Percentiles rank a stretch among this genome's conserved stretches.
These are phyloP conservation scores for Paragyromitra xinjiangensis DNA, from an alignment of 495 filamentous ascomycete species.

Conservation along the genomic window DNA sequence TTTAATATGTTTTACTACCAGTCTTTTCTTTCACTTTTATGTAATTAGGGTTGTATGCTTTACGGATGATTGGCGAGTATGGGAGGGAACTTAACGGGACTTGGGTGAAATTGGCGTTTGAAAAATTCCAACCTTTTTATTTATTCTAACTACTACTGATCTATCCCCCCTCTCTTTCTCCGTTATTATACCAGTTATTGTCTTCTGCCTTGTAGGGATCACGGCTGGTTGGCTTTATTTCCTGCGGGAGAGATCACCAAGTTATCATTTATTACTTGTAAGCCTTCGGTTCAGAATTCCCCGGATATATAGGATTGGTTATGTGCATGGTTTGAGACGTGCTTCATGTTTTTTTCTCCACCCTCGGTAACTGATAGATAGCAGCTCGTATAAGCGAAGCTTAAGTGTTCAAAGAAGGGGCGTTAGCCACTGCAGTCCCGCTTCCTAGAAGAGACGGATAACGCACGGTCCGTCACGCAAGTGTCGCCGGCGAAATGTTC, in stretches of 20 bases:
- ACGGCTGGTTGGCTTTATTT: constrained; percentile 25
- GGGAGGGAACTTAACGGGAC: constrained; percentile 50
- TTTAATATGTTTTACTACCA: constrained; percentile 49
- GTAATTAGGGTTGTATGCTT: constrained; percentile 52
- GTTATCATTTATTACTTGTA: constrained; percentile 17
- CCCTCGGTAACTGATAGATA: constrained; percentile 35
- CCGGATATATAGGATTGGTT: constrained; percentile 29
- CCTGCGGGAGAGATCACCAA: constrained; percentile 23
- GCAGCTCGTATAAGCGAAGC: constrained; percentile 23
- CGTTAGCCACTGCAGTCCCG: constrained; percentile 29
- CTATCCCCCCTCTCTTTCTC: constrained; percentile 16
- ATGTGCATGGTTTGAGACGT: constrained; percentile 27
- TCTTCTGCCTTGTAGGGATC: constrained; percentile 13
- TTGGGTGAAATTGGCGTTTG: constrained; percentile 53
- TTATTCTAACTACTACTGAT: constrained; percentile 33
- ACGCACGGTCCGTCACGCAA: constrained; percentile 44
- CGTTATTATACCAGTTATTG: constrained; percentile 34
- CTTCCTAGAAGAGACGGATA: constrained; percentile 27
- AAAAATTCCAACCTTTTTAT: constrained; percentile 44
- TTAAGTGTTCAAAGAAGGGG: constrained; percentile 23
- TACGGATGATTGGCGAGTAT: constrained; percentile 49
- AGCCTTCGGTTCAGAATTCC: constrained; percentile 25
- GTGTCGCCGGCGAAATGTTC: constrained; percentile 29
- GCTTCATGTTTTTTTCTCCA: constrained; percentile 15
- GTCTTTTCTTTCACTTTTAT: constrained; percentile 38